Base-by-base conservation (phyloP, 2,329 filamentous ascomycete species). In the Trichoderma oligosporum region DNA sequence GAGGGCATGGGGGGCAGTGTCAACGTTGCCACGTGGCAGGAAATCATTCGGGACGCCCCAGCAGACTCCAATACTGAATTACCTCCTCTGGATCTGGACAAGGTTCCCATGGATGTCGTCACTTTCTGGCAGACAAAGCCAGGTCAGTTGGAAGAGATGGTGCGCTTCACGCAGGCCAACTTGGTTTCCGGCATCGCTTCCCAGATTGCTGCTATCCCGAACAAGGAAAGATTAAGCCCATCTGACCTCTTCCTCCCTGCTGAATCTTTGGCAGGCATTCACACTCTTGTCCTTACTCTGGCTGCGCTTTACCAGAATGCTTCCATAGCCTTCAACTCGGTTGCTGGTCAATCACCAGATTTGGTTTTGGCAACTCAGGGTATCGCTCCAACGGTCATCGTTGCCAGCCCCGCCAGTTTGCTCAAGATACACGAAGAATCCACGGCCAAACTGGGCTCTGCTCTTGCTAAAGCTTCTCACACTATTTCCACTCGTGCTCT, bases 21-120 rank as follows among this genome's bases (percentile, higher is more conserved):
- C 60, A 88, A 88, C 56, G 88, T 97, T 14, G 83, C 86, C n/a
- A 94, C 93, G 12, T 99, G 93, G 92, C 89, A 96, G 67, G 89
- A 97, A 59, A 82, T 97, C 53, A 76, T 97, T 24, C 83, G 87
- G 62, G 88, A 94, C 61, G 79, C 81, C 62, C 82, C 84, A 16
- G 73, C 76, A 25, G 77, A 76, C 54, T 78, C 82, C 35, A 82
- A 80, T 39, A 75, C 75, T 7, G 82, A 89, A 18, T 77, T 96
- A 11, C 89, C 89, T 1, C 73, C 80, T 8, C 73, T 82, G 49
- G 82, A 85, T 38, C 80, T 78, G 22, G 82, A 81, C 57, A 68
- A 72, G 22, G 73, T 77, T 38, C 74, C 81, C 3, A 76, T 77
- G 57, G 81, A 85, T 46, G 68, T 88, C 12, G 75, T 89, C 44